Conservation (phyloP, 1,139 yeast species). For the Yamadazyma kanchanaburiensis region DNA sequence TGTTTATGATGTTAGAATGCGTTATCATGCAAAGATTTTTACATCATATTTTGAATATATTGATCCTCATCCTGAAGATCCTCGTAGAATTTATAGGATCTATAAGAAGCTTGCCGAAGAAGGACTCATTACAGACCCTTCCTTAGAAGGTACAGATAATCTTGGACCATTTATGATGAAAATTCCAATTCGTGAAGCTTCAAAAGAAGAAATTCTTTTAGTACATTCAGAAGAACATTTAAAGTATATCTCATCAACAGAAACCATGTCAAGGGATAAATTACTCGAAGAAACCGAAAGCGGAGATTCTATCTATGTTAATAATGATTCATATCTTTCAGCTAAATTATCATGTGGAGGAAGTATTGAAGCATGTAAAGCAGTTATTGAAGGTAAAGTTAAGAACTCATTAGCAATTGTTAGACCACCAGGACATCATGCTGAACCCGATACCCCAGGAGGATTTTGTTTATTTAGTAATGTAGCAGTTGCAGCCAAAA, state of each 20-base stretch:
- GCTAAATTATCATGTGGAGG: slow-evolving; percentile 97
- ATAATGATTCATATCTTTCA: slow-evolving; percentile 82
- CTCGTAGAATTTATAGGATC: slow-evolving; percentile 89
- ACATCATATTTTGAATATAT: slow-evolving; percentile 91
- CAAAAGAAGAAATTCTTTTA: slow-evolving; percentile 76
- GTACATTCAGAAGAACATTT: slow-evolving; percentile 86
- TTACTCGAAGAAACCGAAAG: slow-evolving; percentile 80
- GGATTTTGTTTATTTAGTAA: slow-evolving; percentile 96
- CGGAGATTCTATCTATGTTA: slow-evolving; percentile 94
- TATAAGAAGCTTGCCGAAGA: slow-evolving; percentile 93
- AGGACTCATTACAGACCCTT: slow-evolving; percentile 80
- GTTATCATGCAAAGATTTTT: slow-evolving; percentile 93
- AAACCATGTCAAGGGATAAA: slow-evolving; percentile 73
- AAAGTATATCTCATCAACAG: slow-evolving; percentile 71
- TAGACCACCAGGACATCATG: slow-evolving; percentile 99
- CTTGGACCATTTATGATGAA: slow-evolving; percentile 88
- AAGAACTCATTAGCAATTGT: slow-evolving; percentile 93
- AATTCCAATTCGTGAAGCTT: slow-evolving; percentile 87
- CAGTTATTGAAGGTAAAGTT: slow-evolving; percentile 89
- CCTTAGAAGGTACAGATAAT: slow-evolving; percentile 74
- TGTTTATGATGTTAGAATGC: slow-evolving; percentile 95
- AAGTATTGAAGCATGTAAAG: slow-evolving; percentile 91
- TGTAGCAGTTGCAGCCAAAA: slow-evolving; percentile 95
- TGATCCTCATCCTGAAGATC: slow-evolving; percentile 99
- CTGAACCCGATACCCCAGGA: slow-evolving; percentile 95